Conservation (phyloP, 768 basidiomycete genomes). For the Trametes meyenii region DNA sequence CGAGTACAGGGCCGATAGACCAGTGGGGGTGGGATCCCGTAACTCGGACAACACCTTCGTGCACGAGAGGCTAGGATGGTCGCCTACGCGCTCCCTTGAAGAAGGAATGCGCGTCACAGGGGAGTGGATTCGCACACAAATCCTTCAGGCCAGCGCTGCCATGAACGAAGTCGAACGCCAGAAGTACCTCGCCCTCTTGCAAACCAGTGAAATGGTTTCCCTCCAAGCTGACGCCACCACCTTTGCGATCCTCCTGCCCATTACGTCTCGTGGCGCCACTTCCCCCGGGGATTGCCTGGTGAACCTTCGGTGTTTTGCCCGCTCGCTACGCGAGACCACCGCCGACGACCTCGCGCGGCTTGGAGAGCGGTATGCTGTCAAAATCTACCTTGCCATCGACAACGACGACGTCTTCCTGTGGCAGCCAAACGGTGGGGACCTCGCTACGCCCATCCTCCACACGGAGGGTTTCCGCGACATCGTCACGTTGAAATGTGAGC, state of each 20-base stretch:
- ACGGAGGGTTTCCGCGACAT: constrained; percentile 43
- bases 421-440: constrained; percentile 27
- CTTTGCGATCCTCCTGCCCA: constrained; percentile 59
- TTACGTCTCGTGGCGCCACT: constrained; percentile 51
- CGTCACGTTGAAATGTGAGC: constrained; percentile 37
- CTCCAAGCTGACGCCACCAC: constrained; percentile 38
- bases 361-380: constrained; percentile 40
- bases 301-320: constrained; percentile 45
- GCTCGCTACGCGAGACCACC: constrained; percentile 50
- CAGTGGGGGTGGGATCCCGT: constrained; percentile 51
- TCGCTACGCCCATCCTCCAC: constrained; percentile 42
- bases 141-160: constrained; percentile 29
- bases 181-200: constrained; percentile 30
- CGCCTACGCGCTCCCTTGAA: constrained; percentile 42
- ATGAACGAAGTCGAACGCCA: constrained; percentile 17
- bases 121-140: constrained; percentile 49
- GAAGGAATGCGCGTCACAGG: constrained; percentile 52
- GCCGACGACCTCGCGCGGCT: constrained; percentile 42
- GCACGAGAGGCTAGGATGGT: constrained; percentile 42
- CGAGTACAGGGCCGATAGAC: constrained; percentile 34
- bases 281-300: constrained; percentile 43
- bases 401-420: constrained; percentile 48
- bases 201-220: constrained; percentile 43
- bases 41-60: constrained; percentile 54
- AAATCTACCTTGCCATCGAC: constrained; percentile 58